phyloP scores from a whole-genome alignment of 2,329 filamentous ascomycete genomes.

The Arthroderma sp. region DNA sequence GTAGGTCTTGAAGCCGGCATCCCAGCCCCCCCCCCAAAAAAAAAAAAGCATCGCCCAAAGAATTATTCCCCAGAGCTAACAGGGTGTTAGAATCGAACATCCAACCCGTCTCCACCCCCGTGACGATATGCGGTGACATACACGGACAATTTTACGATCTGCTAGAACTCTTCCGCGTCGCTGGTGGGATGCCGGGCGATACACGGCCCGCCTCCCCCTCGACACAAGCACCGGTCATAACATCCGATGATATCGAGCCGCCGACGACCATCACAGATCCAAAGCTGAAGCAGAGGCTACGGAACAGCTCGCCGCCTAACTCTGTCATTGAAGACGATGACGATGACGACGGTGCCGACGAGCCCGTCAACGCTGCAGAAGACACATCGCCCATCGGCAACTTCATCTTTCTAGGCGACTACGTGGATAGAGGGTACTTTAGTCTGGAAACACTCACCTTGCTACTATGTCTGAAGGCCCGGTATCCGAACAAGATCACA shows the following conservation, averaged over 20 bases:
- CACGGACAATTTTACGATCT: conserved; percentile 98
- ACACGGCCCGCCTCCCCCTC: conserved; percentile 63
- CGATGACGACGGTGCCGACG: neutral
- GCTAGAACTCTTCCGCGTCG: conserved; percentile 99
- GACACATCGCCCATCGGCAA: conserved; percentile 7
- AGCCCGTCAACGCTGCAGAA: neutral
- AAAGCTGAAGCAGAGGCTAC: conserved; percentile 8
- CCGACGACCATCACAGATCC: conserved; percentile 12
- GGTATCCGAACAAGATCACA: conserved; percentile 98
- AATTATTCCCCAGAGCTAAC: neutral
- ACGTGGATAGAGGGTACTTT: conserved; percentile 97
- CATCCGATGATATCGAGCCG: conserved; percentile 12
- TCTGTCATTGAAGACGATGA: conserved; percentile 1
- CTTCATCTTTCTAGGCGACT: conserved; percentile 57
- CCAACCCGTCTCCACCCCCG: conserved; percentile 90
- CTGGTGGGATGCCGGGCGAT: conserved; percentile 94
- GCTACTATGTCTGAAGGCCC: conserved; percentile 39
- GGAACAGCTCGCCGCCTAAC: conserved; percentile 3
- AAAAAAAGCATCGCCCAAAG: no score
- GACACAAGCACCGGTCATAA: conserved; percentile 14
- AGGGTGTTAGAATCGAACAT: conserved; percentile 85
- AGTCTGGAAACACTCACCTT: conserved; percentile 96
- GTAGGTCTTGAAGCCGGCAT: no score
- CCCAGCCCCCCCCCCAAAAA: no score
- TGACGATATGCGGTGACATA: conserved; percentile 97